Evolutionary conservation across 345 rosid species (phyloP).

Genomic region (Syzygium oleosum): DNA sequence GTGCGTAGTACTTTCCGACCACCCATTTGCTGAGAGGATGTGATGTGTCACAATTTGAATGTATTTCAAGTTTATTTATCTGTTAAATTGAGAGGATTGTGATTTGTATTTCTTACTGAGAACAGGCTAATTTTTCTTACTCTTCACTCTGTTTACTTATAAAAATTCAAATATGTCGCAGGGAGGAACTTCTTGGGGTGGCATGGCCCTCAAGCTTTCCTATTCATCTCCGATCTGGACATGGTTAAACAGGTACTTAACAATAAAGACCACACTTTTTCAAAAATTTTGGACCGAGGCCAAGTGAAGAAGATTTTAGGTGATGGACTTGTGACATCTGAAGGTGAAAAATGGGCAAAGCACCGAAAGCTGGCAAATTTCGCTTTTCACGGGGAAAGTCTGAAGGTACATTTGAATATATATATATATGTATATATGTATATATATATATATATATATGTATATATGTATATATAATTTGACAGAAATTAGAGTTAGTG

Average conservation of each 20-base stretch:
- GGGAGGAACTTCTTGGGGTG: conserved; percentile 23
- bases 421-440: fast-evolving
- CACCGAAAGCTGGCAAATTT: conserved; percentile 22
- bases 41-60: background rate
- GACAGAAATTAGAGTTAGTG: background rate
- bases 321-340: conserved; percentile 20
- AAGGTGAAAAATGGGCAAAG: conserved; percentile 22
- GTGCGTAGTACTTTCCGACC: background rate
- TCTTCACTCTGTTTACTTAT: too few species aligned
- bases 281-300: background rate
- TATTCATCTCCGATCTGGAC: conserved; percentile 20
- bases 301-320: conserved; percentile 9
- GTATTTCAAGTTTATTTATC: background rate
- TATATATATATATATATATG: too few species aligned
- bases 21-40: background rate
- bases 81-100: background rate
- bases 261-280: conserved; percentile 5
- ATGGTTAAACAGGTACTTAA: conserved; percentile 22
- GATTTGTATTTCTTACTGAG: background rate
- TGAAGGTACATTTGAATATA: conserved; percentile 8
- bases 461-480: too few species aligned
- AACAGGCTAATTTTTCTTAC: background rate
- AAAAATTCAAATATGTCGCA: background rate
- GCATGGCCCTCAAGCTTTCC: conserved; percentile 14
- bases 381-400: conserved; percentile 28